phyloP scores from a whole-genome alignment of 768 basidiomycete genomes.

The Boletus eberwhitei region DNA sequence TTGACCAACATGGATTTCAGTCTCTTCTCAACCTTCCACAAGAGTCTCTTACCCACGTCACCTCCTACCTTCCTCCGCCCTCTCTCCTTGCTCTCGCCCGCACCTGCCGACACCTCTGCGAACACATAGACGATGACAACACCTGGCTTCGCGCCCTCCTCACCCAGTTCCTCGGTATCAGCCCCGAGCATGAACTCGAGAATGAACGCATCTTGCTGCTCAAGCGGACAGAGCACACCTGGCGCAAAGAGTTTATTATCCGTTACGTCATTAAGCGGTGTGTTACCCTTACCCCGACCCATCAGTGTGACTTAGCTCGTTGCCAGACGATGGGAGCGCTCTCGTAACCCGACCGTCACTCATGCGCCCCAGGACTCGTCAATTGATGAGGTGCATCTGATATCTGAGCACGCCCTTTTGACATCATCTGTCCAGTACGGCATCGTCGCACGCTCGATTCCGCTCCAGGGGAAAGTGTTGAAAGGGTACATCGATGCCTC shows the following conservation, averaged over 20 bases:
- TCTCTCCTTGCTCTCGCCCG: slow-evolving; percentile 55
- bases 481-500: slow-evolving; percentile 68
- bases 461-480: slow-evolving; percentile 65
- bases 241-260: slow-evolving; percentile 68
- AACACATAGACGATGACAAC: slow-evolving; percentile 72
- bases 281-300: slow-evolving; percentile 6
- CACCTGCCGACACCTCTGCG: slow-evolving; percentile 50
- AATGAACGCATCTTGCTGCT: slow-evolving; percentile 48
- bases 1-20: slow-evolving; percentile 49
- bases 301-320: not conserved
- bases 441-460: slow-evolving; percentile 68
- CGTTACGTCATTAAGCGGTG: slow-evolving; percentile 57
- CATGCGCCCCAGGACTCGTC: slow-evolving; percentile 62
- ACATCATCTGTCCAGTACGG: slow-evolving; percentile 65
- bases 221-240: slow-evolving; percentile 53
- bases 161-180: slow-evolving; percentile 61
- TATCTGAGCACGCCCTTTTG: slow-evolving; percentile 55
- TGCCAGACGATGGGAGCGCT: slow-evolving; percentile 66
- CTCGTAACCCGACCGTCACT: slow-evolving; percentile 54
- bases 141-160: slow-evolving; percentile 79
- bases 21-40: slow-evolving; percentile 52
- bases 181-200: slow-evolving; percentile 58
- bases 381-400: slow-evolving; percentile 57
- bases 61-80: slow-evolving; percentile 64
- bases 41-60: slow-evolving; percentile 76